Base-by-base conservation (phyloP, 352 stramenopile genomes). In the Phytopythium cucurbitacearum region DNA sequence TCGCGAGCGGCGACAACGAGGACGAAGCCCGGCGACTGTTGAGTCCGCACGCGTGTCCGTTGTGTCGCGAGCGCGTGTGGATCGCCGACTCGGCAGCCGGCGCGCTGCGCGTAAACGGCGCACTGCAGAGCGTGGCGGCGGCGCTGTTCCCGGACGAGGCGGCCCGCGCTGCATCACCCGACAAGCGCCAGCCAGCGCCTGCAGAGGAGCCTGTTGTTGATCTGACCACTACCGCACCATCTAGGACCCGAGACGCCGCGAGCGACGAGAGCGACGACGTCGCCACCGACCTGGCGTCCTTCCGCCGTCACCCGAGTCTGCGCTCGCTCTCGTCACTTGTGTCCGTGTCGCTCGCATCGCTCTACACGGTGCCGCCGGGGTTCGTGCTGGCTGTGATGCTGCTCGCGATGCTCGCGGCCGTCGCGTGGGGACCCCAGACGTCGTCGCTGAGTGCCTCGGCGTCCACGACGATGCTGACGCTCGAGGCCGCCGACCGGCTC, bases 311-410 rank as follows among this genome's bases (percentile, higher is more conserved):
- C 21, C 57, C 64, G n/a, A 79, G 59, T 59, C 65, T 84, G 35
- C 80, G 80, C 11, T 86, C 77, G 39, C 68, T 78, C 49, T 80
- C 73, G 47, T 91, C 80, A 12, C 85, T 91, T 37, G 63, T 85
- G 12, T 91, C 83, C 60, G 76, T 91, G 15, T 91, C 65, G 48
- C 60, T 78, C 15, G 80, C 80, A 32, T 87, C 76, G 4, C 55
- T 91, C 13, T 54, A 54, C 38, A 86, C 80, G 3, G 72, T 89
- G 41, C 80, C 80, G 12, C 80, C 80, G 3, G 80, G 80, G 28
- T 91, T 89, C 47, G 69, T 89, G 44, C 64, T 91, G n/a, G 80
- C 80, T 0, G 71, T 88, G 40, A 59, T 91, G 40, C 57, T 91
- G 51, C 67, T 91, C 3, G 51, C 88, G 42, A 68, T 74, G 8